Conservation (phyloP, 768 basidiomycete genomes). For the Collybia sordida region DNA sequence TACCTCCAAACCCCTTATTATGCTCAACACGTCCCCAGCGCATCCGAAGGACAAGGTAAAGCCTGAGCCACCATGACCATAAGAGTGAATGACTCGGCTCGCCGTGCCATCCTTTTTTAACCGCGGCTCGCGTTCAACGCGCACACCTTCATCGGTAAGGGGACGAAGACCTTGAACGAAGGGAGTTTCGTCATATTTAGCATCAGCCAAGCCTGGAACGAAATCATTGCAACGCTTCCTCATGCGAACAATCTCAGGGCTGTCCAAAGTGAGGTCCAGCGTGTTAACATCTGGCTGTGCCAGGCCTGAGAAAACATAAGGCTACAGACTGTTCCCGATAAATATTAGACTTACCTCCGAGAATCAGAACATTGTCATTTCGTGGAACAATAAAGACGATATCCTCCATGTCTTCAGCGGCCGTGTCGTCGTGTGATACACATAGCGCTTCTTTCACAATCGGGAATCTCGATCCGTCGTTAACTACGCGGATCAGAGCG, state of each 20-base stretch:
- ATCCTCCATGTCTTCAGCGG: conserved; percentile 25
- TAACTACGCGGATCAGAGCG: conserved; percentile 33
- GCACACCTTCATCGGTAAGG: conserved; percentile 22
- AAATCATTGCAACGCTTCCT: conserved; percentile 26
- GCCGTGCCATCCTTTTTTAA: conserved; percentile 13
- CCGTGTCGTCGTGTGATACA: conserved; percentile 29
- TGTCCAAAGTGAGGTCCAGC: conserved; percentile 24
- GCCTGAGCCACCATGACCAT: conserved; percentile 26
- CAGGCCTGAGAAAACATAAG: conserved; percentile 12
- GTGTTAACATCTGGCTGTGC: conserved; percentile 22
- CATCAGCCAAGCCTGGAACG: conserved; percentile 23
- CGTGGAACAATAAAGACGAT: conserved; percentile 35
- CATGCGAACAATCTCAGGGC: conserved; percentile 28
- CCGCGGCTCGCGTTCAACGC: conserved; percentile 27
- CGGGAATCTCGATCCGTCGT: conserved; percentile 33
- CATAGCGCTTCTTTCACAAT: conserved; percentile 29
- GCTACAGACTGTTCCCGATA: background rate
- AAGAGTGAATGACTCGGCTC: conserved; percentile 8
- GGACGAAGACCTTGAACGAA: conserved; percentile 29
- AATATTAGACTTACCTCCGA: conserved; percentile 21
- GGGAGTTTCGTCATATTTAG: conserved; percentile 22
- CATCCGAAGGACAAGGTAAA: conserved; percentile 3
- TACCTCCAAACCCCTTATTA: background rate
- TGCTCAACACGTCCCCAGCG: conserved; percentile 1
- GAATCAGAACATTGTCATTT: conserved; percentile 33